Evolutionary conservation across 495 filamentous ascomycete species (phyloP), one percentile per base, ranked within the genome.

Genomic region (Daldinia grandis): DNA sequence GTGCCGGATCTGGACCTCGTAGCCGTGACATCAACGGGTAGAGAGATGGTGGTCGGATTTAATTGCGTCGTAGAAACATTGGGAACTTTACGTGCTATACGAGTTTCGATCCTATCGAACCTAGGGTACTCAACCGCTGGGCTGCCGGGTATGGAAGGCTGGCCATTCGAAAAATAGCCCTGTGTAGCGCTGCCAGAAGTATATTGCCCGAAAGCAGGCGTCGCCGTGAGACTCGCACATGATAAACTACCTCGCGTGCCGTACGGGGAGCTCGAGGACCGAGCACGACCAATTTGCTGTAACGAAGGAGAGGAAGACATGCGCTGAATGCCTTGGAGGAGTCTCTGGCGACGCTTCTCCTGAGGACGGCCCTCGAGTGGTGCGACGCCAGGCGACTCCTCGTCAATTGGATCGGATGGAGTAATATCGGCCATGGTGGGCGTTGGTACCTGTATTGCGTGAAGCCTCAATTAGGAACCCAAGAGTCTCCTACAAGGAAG

Each of bases 231-330:
- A 57, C 94, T 97, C 38, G 93, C 89, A 75, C 93, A 98, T 19
- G 95, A 98, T 65, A 97, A 82, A 15, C 91, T 78, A 51, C 81
- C 75, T 35, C 79, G 75, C 15, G 69, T 68, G 66, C 76, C 65
- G 56, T 86, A 96, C 3, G 89, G 92, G 77, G 87, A 90, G 66
- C 89, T 87, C 53, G 88, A 84, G 62, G 87, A 86, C 70, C 90
- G 82, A 72, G 90, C 84, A 67, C 91, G 87, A 28, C 88, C 84
- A 54, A 89, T 76, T 58, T 88, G 87, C 31, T 86, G 79, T 28
- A 98, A 81, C 24, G 92, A 91, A 9, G 93, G 91, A 2, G 91
- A 93, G 2, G 95, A 98, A 15, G 94, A 92, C 64, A 98, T 95
- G 44, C 93, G 91, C 72, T 96, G 90, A 54, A 99, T 85, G 54